Base-by-base conservation (phyloP, 2,329 filamentous ascomycete genomes). In the Zelopaecilomyces penicillatus region DNA sequence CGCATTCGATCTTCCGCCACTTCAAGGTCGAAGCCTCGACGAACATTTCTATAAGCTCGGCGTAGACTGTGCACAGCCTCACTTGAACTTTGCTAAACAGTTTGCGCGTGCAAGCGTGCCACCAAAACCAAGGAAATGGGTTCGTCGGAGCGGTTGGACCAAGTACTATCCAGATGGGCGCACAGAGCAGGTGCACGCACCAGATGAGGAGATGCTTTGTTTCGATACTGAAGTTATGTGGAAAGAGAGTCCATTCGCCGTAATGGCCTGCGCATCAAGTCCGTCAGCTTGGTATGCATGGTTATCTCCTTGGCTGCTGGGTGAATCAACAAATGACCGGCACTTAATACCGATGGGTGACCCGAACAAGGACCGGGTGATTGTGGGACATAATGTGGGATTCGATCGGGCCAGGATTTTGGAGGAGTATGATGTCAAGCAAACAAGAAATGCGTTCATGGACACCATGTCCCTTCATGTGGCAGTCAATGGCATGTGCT, bases 391-490 rank as follows among this genome's bases (percentile, higher is more conserved):
- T 66, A 98, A 98, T 53, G 81, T 98, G 47, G 93, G 93, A 19
- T 98, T 94, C 61, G 93, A 98, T 60, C 78, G 93, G 27, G 91
- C 91, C 11, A 78, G 94, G 32, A 79, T 96, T 44, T 66, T 82
- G 19, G 93, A 98, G 61, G 93, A 98, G 62, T 98, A 98, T 61
- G 76, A 83, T 56, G 65, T 97, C 35, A 72, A 79, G 44, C 91
- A 96, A 62, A 84, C 87, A 1, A 79, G 81, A 34, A 97, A 89
- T 54, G 84, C 80, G 37, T 98, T 95, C 60, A 67, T 98, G 42
- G 93, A 98, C 62, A 98, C 93, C 30, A 98, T 98, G 93, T 97
- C 91, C 2, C 70, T 98, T 19, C 93, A 98, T 61, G 91, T 95
- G 6, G 94, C 94, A 3, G 91, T 95, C 27, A 98, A 98, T 60